phyloP scores from a whole-genome alignment of 2,329 filamentous ascomycete species.

The Trichophyton simii region DNA sequence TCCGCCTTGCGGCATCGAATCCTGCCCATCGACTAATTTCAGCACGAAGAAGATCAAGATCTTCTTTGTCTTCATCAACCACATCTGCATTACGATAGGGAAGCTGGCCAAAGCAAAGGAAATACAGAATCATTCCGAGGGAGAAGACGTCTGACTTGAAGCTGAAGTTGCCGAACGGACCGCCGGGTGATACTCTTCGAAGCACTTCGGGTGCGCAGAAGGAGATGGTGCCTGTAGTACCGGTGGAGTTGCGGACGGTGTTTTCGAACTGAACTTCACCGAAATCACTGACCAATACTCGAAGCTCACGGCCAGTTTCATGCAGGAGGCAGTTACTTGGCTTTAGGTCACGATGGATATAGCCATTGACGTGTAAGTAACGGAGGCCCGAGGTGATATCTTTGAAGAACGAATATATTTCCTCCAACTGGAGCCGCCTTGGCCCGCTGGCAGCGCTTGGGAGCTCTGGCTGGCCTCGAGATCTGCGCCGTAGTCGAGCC shows the following conservation, averaged over 20 bases:
- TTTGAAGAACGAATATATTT: constrained; percentile 93
- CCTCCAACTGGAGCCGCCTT: constrained; percentile 60
- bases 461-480: constrained; percentile 60
- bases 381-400: constrained; percentile 87
- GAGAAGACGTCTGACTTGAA: constrained; percentile 98
- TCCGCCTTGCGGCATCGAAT: constrained; percentile 62
- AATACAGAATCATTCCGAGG: constrained; percentile 94
- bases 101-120: constrained; percentile 85
- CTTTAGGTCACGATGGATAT: constrained; percentile 92
- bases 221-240: constrained; percentile 88
- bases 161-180: constrained; percentile 81
- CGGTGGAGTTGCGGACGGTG: constrained; percentile 71
- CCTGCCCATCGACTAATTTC: constrained; percentile 84
- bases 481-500: constrained; percentile 69
- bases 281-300: constrained; percentile 91
- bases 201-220: constrained; percentile 96
- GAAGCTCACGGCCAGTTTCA: constrained; percentile 54
- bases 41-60: constrained; percentile 67
- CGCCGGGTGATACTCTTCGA: constrained; percentile 47
- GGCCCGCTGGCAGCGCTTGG: constrained; percentile 41
- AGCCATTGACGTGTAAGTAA: constrained; percentile 79
- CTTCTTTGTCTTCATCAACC: constrained; percentile 81
- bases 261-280: constrained; percentile 87
- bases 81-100: constrained; percentile 77
- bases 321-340: constrained; percentile 91